Base-by-base conservation (phyloP, 179 eudicot species). In the Nepenthes alata region DNA sequence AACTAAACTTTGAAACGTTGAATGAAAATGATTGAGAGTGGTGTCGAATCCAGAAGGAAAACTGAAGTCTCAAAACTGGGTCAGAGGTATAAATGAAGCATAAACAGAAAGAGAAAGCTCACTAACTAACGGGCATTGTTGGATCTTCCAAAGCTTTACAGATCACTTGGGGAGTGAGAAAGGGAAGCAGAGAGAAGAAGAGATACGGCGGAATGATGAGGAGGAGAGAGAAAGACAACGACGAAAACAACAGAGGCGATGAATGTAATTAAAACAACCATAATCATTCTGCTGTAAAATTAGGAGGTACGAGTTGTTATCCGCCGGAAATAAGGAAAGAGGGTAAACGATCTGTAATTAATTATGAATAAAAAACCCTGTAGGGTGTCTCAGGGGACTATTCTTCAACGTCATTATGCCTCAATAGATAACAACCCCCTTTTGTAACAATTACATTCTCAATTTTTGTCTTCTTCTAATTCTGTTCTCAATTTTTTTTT, bases 91-190 rank as follows among this genome's bases (percentile, higher is more conserved):
- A 37, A 47, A 16, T 12, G 38, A 12, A 2, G 6, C 37, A 37
- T 12, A 37, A 59, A 12, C 25, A 6, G 6, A 36, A 49, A 36
- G 57, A 59, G 16, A 36, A 6, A 49, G 57, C 35, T 50, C 64
- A 58, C n/a, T 39, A 55, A 66, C 25, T 6, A 66, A 66, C 59
- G 63, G 63, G 25, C 70, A 66, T 66, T 66, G 70, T 48, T 52
- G 57, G 70, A 59, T 58, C 63, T 66, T 66, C 52, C 25, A 66
- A 58, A 37, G 48, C 60, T 48, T 35, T 50, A 53, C 62, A 59
- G 59, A 58, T 55, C 35, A 8, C 3, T 35, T n/a, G 11, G 45
- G 48, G 3, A 10, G 39, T 4, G 38, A 34, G 44, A 55, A 4
- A 11, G 36, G 59, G 38, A 55, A 5, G 59, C 9, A 15, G 36